A percentile compares a stretch with the other conserved stretches of the same genome.
Evolutionary conservation across 176 grass and related monocot species (phyloP).

Genomic region (Zizania latifolia): DNA sequence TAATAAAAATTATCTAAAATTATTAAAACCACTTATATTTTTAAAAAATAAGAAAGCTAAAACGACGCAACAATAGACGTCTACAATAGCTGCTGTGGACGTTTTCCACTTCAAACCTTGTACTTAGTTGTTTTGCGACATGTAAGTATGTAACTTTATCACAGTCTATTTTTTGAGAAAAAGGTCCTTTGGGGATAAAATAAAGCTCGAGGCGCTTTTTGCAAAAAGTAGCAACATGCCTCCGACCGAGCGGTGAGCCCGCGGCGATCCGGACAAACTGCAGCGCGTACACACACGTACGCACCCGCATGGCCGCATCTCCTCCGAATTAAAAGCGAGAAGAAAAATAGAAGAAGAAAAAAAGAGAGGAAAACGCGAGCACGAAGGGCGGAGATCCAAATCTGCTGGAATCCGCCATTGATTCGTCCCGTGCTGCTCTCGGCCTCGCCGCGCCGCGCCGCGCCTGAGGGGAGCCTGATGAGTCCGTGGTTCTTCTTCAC

Average conservation of each 20-base stretch:
- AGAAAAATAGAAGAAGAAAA: neutral
- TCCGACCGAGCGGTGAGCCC: slow-evolving; percentile 28
- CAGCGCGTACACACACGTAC: slow-evolving; percentile 14
- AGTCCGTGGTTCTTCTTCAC: slow-evolving; percentile 12
- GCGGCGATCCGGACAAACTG: slow-evolving; percentile 39
- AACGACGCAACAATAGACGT: too few species aligned
- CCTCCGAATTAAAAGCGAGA: neutral
- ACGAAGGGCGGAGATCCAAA: slow-evolving; percentile 41
- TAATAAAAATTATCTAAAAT: too few species aligned
- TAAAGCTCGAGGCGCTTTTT: neutral
- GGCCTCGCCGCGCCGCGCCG: neutral
- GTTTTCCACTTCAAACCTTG: neutral
- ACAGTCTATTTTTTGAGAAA: too few species aligned
- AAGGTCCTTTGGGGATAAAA: too few species aligned
- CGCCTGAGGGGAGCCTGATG: neutral
- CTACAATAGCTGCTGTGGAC: too few species aligned
- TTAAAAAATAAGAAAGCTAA: too few species aligned
- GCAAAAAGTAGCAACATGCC: neutral
- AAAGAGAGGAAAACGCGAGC: neutral
- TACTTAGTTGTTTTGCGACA: neutral
- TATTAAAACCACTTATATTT: too few species aligned
- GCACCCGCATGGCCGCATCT: neutral
- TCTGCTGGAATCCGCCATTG: slow-evolving; percentile 15
- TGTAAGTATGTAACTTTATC: too few species aligned
- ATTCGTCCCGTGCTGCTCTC: neutral